Base-by-base conservation (phyloP, 1,139 yeast genomes). In the Wickerhamomyces sp. region DNA sequence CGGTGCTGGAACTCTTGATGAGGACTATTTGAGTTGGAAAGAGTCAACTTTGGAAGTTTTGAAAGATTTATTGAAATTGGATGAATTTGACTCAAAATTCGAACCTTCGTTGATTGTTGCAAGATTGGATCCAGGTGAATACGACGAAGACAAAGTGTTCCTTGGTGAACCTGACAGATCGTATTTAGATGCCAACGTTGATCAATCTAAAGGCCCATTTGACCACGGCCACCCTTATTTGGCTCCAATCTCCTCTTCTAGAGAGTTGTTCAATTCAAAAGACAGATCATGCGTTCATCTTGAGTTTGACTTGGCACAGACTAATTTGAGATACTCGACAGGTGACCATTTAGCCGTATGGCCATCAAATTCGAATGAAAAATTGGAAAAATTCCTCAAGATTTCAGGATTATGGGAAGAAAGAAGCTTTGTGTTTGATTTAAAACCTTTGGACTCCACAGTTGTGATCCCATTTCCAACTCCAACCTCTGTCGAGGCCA, bases 281-380 rank as follows among this genome's bases (percentile, higher is more conserved):
- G 74, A 69, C 27, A 80, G 97, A 64, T 62, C 59, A 47, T 91
- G 98, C 65, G 76, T 91, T 41, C 98, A 91, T 57, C 77, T 83
- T 38, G 98, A 91, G 59, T 78, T 93, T 50, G 96, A 89, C 53
- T 64, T 88, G 33, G 70, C 87, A 2, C 73, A 64, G 27, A 75
- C 93, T 4, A 83, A 84, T 52, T 66, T 91, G 56, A 78, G 82
- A 54, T 91, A 91, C 60, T 70, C 88, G 34, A 91, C 98, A 10
- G 98, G 98, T 58, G 98, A 91, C 58, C 98, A 91, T 62, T 66
- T 91, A 49, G 97, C 96, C 11, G 67, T 91, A 40, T 85, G 96
- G 94, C 91, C 97, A 26, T 86, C 93, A 27, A 91, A 91, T 60
- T 68, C 94, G 4, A 70, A 81, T 54, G 87, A 80, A 54, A 78